Conservation (phyloP, 352 stramenopile species). For the Phytophthora foliorum region DNA sequence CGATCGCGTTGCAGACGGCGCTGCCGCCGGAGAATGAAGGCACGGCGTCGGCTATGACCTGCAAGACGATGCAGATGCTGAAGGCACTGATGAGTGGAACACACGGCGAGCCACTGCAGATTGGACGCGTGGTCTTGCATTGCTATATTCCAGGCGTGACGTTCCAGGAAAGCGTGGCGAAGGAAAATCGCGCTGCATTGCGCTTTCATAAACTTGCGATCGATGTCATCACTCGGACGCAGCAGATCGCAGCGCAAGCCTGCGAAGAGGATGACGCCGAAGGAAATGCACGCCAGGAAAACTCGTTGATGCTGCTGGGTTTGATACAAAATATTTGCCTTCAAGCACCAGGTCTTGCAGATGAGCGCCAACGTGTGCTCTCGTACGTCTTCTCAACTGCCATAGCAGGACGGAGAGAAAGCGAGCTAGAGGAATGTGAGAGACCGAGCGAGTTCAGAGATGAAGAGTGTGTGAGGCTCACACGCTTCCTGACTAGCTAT, state of each 20-base stretch:
- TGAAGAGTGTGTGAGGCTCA: slow-evolving; percentile 67
- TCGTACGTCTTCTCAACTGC: slow-evolving; percentile 58
- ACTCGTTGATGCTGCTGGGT: slow-evolving; percentile 61
- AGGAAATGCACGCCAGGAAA: slow-evolving; percentile 35
- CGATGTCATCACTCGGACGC: slow-evolving; percentile 55
- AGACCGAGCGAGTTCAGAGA: slow-evolving; percentile 45
- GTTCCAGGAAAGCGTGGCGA: slow-evolving; percentile 71
- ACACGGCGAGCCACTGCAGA: slow-evolving; percentile 65
- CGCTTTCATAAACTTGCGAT: slow-evolving; percentile 79
- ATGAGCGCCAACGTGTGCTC: slow-evolving; percentile 79
- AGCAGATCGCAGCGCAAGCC: slow-evolving; percentile 28
- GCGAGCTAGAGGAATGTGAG: slow-evolving; percentile 8
- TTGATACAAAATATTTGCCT: slow-evolving; percentile 86
- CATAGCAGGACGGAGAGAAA: slow-evolving; percentile 36
- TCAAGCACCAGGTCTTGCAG: slow-evolving; percentile 70
- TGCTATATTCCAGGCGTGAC: slow-evolving; percentile 76
- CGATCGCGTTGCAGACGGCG: slow-evolving; percentile 69
- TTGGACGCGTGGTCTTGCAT: slow-evolving; percentile 70
- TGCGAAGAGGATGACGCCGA: slow-evolving; percentile 46
- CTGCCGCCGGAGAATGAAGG: slow-evolving; percentile 44
- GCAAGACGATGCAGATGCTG: slow-evolving; percentile 57
- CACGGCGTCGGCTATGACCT: slow-evolving; percentile 45
- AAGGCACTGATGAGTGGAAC: slow-evolving; percentile 53
- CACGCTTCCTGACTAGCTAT: slow-evolving; percentile 81
- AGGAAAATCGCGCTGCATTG: slow-evolving; percentile 58